Conservation (phyloP, 129 eudicot species). For the Deinandra increscens region DNA sequence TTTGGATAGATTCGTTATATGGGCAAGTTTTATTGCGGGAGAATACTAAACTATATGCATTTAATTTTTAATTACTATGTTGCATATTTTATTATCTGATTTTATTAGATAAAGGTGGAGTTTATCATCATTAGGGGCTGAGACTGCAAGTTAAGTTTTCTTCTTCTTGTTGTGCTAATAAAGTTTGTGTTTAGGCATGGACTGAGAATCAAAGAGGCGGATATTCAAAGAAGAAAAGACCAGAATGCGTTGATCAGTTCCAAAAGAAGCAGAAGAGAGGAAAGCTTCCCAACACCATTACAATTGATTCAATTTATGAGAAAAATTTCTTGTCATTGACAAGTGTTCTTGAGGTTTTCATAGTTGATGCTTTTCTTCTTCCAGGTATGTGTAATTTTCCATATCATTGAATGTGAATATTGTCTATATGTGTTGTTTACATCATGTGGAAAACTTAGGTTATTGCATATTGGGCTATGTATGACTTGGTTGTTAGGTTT, state of each 20-base stretch:
- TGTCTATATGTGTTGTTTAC: background rate
- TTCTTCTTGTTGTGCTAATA: conserved; percentile 3
- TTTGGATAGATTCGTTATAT: background rate
- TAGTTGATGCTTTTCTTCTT: conserved; percentile 68
- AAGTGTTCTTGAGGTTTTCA: conserved; percentile 81
- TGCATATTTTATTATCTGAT: background rate
- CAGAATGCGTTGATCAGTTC: conserved; percentile 60
- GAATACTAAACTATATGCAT: background rate
- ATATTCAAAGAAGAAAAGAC: conserved; percentile 65
- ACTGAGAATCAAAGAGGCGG: conserved; percentile 64
- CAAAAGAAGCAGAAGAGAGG: conserved; percentile 71
- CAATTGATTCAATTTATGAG: conserved; percentile 79
- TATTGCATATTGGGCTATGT: background rate
- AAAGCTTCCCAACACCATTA: conserved; percentile 67
- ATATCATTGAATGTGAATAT: background rate
- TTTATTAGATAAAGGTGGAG: background rate
- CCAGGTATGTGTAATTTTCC: conserved; percentile 52
- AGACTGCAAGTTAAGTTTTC: conserved; percentile 2
- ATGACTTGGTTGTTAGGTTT: background rate
- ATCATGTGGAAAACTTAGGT: background rate
- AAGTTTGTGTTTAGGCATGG: conserved; percentile 63
- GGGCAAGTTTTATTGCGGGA: background rate
- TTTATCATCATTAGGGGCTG: conserved; percentile 12
- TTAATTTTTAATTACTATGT: background rate
- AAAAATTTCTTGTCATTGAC: conserved; percentile 75